These are phyloP conservation scores for Penicillium nordicum DNA, from an alignment of 2,329 filamentous ascomycete genomes.

Conservation along the genomic window DNA sequence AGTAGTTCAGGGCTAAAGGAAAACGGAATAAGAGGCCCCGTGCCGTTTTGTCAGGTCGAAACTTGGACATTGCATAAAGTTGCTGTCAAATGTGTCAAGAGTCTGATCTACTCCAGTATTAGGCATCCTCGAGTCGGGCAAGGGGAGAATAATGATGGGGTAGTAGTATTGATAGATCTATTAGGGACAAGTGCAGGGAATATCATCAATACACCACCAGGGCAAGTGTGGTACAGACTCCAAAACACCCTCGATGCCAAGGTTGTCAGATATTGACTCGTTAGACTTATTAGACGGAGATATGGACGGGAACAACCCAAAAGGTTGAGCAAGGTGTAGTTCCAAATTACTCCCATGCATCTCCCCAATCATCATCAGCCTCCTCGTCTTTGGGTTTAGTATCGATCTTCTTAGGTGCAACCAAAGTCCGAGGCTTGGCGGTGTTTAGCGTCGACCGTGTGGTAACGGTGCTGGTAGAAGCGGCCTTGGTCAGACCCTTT, in stretches of 20 bases:
- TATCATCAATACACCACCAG: not conserved
- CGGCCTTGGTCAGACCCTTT: slow-evolving; percentile 72
- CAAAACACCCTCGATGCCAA: not conserved
- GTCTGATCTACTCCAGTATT: too few species aligned
- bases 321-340: not conserved
- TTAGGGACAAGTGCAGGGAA: not conserved
- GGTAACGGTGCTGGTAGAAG: slow-evolving; percentile 32
- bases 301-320: not conserved
- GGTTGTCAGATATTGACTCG: not conserved
- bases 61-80: too few species aligned
- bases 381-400: slow-evolving; percentile 54
- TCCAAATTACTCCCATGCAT: slow-evolving; percentile 45
- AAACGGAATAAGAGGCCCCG: too few species aligned
- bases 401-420: slow-evolving; percentile 64
- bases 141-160: not conserved
- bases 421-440: slow-evolving; percentile 48
- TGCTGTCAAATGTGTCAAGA: too few species aligned
- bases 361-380: slow-evolving; percentile 49
- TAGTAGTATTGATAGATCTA: not conserved
- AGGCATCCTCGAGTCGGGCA: not conserved
- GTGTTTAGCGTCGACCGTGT: slow-evolving; percentile 40
- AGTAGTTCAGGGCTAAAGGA: too few species aligned
- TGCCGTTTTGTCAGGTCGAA: too few species aligned
- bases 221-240: not conserved
- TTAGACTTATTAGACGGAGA: not conserved